phyloP scores from a whole-genome alignment of 805 yeast species.

The Zygoascus tannicola region DNA sequence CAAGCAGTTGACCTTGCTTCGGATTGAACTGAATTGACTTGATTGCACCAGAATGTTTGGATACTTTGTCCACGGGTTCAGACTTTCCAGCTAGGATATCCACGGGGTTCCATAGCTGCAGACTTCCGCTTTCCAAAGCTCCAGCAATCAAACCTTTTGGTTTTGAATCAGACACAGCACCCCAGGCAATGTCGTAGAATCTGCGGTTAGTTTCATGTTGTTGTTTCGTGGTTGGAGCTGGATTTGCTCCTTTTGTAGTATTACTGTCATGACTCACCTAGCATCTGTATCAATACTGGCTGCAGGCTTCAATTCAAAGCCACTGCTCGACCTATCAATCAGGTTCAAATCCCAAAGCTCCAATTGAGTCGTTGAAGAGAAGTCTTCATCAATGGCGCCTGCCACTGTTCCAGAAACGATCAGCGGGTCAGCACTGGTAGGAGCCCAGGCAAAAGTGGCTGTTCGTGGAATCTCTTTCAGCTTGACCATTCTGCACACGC shows the following conservation, averaged over 20 bases:
- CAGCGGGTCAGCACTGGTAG: slow-evolving; percentile 54
- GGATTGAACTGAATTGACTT: slow-evolving; percentile 71
- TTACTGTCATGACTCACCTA: slow-evolving; percentile 29
- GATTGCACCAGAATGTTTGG: slow-evolving; percentile 61
- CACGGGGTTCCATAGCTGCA: slow-evolving; percentile 67
- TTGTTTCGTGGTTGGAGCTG: not conserved
- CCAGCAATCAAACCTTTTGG: slow-evolving; percentile 64
- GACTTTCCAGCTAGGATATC: slow-evolving; percentile 37
- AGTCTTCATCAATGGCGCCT: slow-evolving; percentile 86
- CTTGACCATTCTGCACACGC: slow-evolving; percentile 61
- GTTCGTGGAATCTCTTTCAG: slow-evolving; percentile 75
- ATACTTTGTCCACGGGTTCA: slow-evolving; percentile 42
- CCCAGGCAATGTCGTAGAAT: slow-evolving; percentile 82
- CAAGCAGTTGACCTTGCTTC: slow-evolving; percentile 58
- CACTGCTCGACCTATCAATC: slow-evolving; percentile 25
- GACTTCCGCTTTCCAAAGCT: slow-evolving; percentile 74
- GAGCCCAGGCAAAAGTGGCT: slow-evolving; percentile 96
- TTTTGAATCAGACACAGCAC: slow-evolving; percentile 42
- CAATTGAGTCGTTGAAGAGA: slow-evolving; percentile 66
- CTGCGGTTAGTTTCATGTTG: slow-evolving; percentile 21
- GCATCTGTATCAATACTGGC: slow-evolving; percentile 41
- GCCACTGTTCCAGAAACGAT: slow-evolving; percentile 92
- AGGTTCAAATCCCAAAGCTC: slow-evolving; percentile 64
- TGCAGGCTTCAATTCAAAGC: slow-evolving; percentile 32
- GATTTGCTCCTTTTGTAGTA: not conserved